Base-by-base conservation (phyloP, 805 yeast species). In the Yamadazyma paraphyllophila region DNA sequence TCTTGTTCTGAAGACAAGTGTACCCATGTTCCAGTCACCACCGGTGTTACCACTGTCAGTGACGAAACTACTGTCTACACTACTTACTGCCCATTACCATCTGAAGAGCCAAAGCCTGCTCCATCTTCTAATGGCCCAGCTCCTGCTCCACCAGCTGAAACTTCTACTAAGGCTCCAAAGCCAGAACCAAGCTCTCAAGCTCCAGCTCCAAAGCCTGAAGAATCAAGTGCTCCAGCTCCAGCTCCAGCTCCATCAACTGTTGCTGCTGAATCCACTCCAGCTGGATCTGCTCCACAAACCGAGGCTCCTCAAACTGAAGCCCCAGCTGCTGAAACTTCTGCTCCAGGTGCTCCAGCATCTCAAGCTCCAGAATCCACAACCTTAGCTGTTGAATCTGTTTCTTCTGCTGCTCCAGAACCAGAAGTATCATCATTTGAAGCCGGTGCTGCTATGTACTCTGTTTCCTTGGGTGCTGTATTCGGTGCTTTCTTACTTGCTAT, bases 1-100 rank as follows among this genome's bases (percentile, higher is more conserved):
- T 65, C 72, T 17, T 70, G 75, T 51, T 46, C 58, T 6, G 61
- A 61, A 44, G 36, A 67, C 54, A 60, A 53, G 47, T 69, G 75
- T 52, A 26, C 55, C 8, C 38, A 42, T n/a, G 55, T 48, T 32
- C 53, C 69, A 13, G 57, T 59, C 38, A 67, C 74, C 41, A 60
- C 69, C 39, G 73, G 73, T 43, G 48, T 66, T 39, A 65, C 67
- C 33, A 63, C 71, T 8, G 64, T 52, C 5, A 48, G 58, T 15
- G 72, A 70, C 12, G 59, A 56, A 27, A 26, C 51, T n/a, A 45
- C 54, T 16, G 17, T 45, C 25, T 41, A 50, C 45, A 39, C 54
- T 13, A 44, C 54, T 13, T 46, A 38, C 37, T 54, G 58, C 48
- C 60, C 60, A 51, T 49, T 56, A 14, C 51, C 57, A 10, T 11